phyloP scores from a whole-genome alignment of 495 filamentous ascomycete species.

The Sordaria brevicollis region DNA sequence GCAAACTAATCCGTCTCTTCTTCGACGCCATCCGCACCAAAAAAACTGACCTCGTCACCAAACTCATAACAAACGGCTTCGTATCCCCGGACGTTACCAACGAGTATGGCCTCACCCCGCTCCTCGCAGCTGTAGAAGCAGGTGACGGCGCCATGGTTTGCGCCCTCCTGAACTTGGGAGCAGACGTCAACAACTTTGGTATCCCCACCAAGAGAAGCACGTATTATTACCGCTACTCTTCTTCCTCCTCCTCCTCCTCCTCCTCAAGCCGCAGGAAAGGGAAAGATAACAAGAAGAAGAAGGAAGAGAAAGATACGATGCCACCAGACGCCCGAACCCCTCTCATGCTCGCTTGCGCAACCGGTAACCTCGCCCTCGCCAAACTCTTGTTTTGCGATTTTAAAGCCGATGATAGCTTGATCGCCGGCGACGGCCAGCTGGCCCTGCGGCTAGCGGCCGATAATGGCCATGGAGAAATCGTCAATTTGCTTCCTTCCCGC shows the following conservation, averaged over 20 bases:
- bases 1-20: slow-evolving; percentile 11
- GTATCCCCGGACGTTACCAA: slow-evolving; percentile 19
- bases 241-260: not conserved
- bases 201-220: not conserved
- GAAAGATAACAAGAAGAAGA: not conserved
- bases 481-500: slow-evolving; percentile 17
- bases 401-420: slow-evolving; percentile 16
- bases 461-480: slow-evolving; percentile 17
- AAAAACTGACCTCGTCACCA: slow-evolving; percentile 10
- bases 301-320: too few species aligned
- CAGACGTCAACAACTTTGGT: slow-evolving; percentile 16
- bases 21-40: slow-evolving; percentile 9
- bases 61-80: slow-evolving; percentile 12
- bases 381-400: slow-evolving; percentile 15
- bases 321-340: slow-evolving; percentile 16
- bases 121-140: slow-evolving; percentile 22
- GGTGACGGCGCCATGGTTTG: slow-evolving; percentile 21
- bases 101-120: slow-evolving; percentile 18
- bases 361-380: slow-evolving; percentile 16
- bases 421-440: slow-evolving; percentile 20
- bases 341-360: slow-evolving; percentile 17
- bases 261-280: not conserved
- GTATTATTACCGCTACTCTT: not conserved
- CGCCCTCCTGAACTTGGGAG: slow-evolving; percentile 20
- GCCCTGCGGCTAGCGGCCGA: slow-evolving; percentile 22